Conservation (phyloP, 129 eudicot genomes). For the Gnaphalium uliginosum region DNA sequence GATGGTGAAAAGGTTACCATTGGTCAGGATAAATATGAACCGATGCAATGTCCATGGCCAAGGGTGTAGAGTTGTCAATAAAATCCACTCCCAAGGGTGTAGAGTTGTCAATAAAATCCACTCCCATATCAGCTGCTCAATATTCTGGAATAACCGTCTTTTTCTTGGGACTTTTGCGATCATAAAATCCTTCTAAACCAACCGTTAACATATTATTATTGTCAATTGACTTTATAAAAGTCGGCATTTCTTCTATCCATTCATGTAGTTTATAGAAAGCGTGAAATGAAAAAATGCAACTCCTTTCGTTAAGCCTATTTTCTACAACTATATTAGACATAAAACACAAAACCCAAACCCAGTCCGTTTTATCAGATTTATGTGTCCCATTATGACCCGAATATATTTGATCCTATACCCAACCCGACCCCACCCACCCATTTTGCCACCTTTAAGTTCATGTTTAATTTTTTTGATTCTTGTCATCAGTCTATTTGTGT, state of each 20-base stretch:
- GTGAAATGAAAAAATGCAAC: neutral
- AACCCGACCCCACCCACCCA: neutral
- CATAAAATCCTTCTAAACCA: constrained; percentile 93
- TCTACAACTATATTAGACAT: neutral
- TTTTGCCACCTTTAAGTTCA: neutral
- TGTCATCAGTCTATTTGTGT: neutral
- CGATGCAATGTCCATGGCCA: constrained; percentile 86
- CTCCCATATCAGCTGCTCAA: constrained; percentile 87
- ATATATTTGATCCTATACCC: neutral
- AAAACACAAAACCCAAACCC: neutral
- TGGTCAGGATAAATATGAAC: constrained; percentile 99
- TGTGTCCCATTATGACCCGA: neutral
- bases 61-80: constrained; percentile 73
- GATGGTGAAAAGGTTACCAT: constrained; percentile 50
- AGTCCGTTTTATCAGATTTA: neutral
- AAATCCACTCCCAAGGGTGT: constrained; percentile 95
- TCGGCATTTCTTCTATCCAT: constrained; percentile 95
- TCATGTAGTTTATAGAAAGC: constrained; percentile 54
- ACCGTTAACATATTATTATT: constrained; percentile 73
- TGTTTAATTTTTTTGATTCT: neutral
- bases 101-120: constrained; percentile 88
- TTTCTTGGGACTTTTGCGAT: constrained; percentile 74
- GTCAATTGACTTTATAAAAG: no score
- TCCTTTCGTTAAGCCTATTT: neutral
- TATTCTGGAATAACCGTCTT: constrained; percentile 61